Conservation (phyloP, 306 rosid species). For the Glycine soja region DNA sequence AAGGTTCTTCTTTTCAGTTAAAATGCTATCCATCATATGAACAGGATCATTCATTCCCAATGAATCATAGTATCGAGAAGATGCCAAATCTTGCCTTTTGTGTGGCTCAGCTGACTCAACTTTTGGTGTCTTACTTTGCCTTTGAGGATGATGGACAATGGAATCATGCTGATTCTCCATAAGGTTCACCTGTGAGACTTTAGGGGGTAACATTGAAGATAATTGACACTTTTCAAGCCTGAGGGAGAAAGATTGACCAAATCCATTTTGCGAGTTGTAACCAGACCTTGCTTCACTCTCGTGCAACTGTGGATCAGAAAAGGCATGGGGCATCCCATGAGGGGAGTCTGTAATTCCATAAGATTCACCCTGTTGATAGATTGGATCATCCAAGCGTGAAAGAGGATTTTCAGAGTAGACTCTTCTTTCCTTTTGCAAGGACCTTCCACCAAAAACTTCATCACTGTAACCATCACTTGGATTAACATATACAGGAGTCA, state of each 20-base stretch:
- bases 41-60: conserved; percentile 47
- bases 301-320: conserved; percentile 75
- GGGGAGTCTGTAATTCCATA: conserved; percentile 45
- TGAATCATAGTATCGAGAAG: conserved; percentile 51
- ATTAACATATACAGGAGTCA: conserved; percentile 39
- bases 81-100: conserved; percentile 49
- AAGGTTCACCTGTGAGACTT: conserved; percentile 52
- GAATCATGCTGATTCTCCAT: conserved; percentile 51
- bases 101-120: conserved; percentile 53
- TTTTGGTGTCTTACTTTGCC: conserved; percentile 50
- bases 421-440: conserved; percentile 51
- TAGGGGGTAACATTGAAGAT: conserved; percentile 52
- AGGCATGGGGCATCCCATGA: conserved; percentile 65
- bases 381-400: conserved; percentile 48
- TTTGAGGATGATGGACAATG: conserved; percentile 48
- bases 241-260: conserved; percentile 56
- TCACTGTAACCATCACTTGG: conserved; percentile 48
- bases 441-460: conserved; percentile 49
- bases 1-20: conserved; percentile 39
- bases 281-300: conserved; percentile 66
- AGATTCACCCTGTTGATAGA: conserved; percentile 49
- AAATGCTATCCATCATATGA: conserved; percentile 44
- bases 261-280: conserved; percentile 63
- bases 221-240: conserved; percentile 56
- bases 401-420: conserved; percentile 53